A percentile compares a stretch with the other conserved stretches of the same genome.
Conservation (phyloP, 805 yeast genomes). For the Candida caryicola region DNA sequence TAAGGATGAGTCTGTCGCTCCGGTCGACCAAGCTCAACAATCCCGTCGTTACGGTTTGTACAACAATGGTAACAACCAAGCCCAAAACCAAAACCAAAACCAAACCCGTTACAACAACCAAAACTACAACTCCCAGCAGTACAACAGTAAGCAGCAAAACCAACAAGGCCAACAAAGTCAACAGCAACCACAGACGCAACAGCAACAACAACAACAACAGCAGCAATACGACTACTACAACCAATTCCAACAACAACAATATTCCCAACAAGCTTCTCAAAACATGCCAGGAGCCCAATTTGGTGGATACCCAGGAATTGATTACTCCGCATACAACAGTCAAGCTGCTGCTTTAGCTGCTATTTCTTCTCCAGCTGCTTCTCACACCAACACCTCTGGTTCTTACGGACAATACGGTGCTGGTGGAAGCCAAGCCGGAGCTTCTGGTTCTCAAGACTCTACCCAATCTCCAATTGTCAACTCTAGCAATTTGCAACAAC, state of each 20-base stretch:
- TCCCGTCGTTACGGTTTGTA: conserved; percentile 11
- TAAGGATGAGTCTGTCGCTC: conserved; percentile 6
- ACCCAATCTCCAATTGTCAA: conserved; percentile 24
- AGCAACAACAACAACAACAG: conserved; percentile 3
- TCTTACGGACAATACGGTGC: conserved; percentile 20
- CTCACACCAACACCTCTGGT: conserved; percentile 27
- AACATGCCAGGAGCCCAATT: conserved; percentile 39
- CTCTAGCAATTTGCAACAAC: conserved; percentile 28
- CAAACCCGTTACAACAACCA: conserved; percentile 7
- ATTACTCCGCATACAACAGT: conserved; percentile 39
- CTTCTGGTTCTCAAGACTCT: conserved; percentile 16
- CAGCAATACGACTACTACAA: conserved; percentile 32
- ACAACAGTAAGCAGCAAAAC: conserved; percentile 11
- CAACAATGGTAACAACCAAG: conserved; percentile 8
- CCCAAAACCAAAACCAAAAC: conserved; percentile 7
- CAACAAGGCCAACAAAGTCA: conserved; percentile 12
- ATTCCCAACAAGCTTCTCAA: conserved; percentile 41
- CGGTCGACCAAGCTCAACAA: conserved; percentile 9
- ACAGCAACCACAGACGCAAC: conserved; percentile 16
- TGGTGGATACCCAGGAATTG: conserved; percentile 44
- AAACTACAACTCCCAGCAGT: conserved; percentile 6
- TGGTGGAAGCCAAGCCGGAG: conserved; percentile 12
- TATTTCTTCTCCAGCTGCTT: conserved; percentile 26
- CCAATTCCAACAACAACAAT: conserved; percentile 40
- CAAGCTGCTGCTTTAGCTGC: conserved; percentile 30